Percentiles rank a stretch among this genome's conserved stretches.
Evolutionary conservation across 2,329 filamentous ascomycete species (phyloP).

Genomic region (Hymenoscyphus infarciens): DNA sequence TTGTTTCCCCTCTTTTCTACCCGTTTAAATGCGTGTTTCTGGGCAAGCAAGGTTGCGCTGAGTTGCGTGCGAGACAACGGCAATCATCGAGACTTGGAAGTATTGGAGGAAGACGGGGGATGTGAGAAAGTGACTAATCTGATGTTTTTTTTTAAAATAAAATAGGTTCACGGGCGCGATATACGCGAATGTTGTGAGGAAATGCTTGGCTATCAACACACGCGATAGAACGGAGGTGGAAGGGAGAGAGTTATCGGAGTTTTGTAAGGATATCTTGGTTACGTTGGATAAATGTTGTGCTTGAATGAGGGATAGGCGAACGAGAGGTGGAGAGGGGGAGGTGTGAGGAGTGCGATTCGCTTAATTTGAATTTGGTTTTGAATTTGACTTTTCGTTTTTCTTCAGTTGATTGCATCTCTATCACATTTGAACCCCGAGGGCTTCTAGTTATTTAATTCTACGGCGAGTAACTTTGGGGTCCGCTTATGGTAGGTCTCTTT

Average conservation of each 20-base stretch:
- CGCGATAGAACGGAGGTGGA: slow-evolving; percentile 23
- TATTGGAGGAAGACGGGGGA: too few relatives aligned
- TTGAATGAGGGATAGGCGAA: background rate
- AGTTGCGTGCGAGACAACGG: background rate
- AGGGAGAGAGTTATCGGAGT: slow-evolving; percentile 21
- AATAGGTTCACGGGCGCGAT: slow-evolving; percentile 25
- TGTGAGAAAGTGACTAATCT: background rate
- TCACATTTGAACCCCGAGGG: too few relatives aligned
- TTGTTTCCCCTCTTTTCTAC: slow-evolving; percentile 3
- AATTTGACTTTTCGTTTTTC: too few relatives aligned
- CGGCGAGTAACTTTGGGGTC: too few relatives aligned
- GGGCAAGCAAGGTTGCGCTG: background rate
- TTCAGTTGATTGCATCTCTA: too few relatives aligned
- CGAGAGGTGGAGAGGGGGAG: background rate
- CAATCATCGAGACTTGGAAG: too few relatives aligned
- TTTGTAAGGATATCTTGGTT: slow-evolving; percentile 23
- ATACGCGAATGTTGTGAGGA: slow-evolving; percentile 27
- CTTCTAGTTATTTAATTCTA: too few relatives aligned
- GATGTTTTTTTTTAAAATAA: background rate
- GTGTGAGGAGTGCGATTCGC: too few relatives aligned
- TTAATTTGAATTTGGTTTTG: too few relatives aligned
- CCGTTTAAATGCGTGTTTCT: background rate
- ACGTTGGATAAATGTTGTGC: slow-evolving; percentile 25
- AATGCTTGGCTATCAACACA: slow-evolving; percentile 24
- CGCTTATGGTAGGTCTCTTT: too few relatives aligned